Conservation (phyloP, 306 rosid species). For the Abrus precatorius region DNA sequence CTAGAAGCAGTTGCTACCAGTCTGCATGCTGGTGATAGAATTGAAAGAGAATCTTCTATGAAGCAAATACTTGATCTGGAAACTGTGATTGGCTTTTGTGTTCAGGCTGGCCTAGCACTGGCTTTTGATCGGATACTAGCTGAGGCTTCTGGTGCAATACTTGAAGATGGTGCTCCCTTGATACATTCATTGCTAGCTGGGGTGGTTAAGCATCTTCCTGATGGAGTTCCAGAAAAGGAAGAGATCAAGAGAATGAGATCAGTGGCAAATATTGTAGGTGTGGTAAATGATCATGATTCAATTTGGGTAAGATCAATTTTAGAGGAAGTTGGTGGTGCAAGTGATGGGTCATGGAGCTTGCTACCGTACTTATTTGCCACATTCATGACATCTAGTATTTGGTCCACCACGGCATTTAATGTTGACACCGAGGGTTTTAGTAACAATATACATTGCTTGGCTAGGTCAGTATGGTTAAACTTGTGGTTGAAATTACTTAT, state of each 20-base stretch:
- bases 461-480: conserved; percentile 69
- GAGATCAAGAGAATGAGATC: conserved; percentile 81
- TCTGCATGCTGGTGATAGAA: conserved; percentile 88
- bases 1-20: conserved; percentile 87
- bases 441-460: conserved; percentile 93
- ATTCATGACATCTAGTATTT: conserved; percentile 91
- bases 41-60: conserved; percentile 85
- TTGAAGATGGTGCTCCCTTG: conserved; percentile 88
- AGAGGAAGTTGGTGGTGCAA: conserved; percentile 95
- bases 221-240: conserved; percentile 83
- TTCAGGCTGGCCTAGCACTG: conserved; percentile 91
- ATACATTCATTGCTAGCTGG: conserved; percentile 84
- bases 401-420: conserved; percentile 93
- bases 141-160: conserved; percentile 93
- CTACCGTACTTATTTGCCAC: conserved; percentile 93
- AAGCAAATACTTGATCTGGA: conserved; percentile 92
- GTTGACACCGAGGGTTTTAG: conserved; percentile 96
- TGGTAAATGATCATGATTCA: conserved; percentile 79
- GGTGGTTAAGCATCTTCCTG: conserved; percentile 84
- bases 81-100: conserved; percentile 87
- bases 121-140: conserved; percentile 85
- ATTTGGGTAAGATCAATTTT: conserved; percentile 93
- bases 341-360: conserved; percentile 97
- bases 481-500: conserved; percentile 29
- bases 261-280: conserved; percentile 86